phyloP scores from a whole-genome alignment of 2,329 filamentous ascomycete species.

The Fusarium sp. region DNA sequence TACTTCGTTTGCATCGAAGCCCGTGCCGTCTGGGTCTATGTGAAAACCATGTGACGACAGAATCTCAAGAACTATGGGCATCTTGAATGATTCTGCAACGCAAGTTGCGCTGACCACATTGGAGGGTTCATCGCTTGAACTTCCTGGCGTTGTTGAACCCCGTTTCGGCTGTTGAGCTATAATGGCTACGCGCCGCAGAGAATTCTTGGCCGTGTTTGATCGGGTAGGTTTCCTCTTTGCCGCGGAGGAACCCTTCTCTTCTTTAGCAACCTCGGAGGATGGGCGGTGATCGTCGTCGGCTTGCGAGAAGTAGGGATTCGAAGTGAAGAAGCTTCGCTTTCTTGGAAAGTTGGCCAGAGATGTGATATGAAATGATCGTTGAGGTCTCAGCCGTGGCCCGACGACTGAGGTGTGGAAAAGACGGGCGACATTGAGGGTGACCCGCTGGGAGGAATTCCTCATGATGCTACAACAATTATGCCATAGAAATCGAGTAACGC shows the following conservation, averaged over 20 bases:
- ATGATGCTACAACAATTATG: slow-evolving; percentile 43
- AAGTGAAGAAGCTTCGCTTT: slow-evolving; percentile 73
- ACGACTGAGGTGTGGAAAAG: slow-evolving; percentile 47
- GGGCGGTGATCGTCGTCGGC: slow-evolving; percentile 49
- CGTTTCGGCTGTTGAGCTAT: slow-evolving; percentile 76
- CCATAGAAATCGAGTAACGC: slow-evolving; percentile 34
- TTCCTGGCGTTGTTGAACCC: slow-evolving; percentile 40
- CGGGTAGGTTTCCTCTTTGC: slow-evolving; percentile 61
- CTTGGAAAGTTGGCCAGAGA: slow-evolving; percentile 59
- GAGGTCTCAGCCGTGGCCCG: slow-evolving; percentile 44
- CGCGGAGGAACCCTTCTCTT: slow-evolving; percentile 36
- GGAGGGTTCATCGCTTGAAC: slow-evolving; percentile 51
- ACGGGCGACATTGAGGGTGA: slow-evolving; percentile 46
- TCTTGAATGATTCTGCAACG: slow-evolving; percentile 72
- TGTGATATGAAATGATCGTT: slow-evolving; percentile 60
- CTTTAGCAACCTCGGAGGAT: slow-evolving; percentile 25
- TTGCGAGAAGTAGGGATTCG: slow-evolving; percentile 66
- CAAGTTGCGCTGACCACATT: slow-evolving; percentile 69
- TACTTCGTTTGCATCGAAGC: slow-evolving; percentile 70
- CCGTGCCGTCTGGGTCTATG: slow-evolving; percentile 70
- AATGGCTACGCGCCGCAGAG: slow-evolving; percentile 84
- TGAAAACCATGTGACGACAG: slow-evolving; percentile 68
- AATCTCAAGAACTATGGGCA: slow-evolving; percentile 68
- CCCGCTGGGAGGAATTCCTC: slow-evolving; percentile 50
- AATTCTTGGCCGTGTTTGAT: slow-evolving; percentile 70